Base-by-base conservation (phyloP, 306 rosid species). In the Glycine tomentella region DNA sequence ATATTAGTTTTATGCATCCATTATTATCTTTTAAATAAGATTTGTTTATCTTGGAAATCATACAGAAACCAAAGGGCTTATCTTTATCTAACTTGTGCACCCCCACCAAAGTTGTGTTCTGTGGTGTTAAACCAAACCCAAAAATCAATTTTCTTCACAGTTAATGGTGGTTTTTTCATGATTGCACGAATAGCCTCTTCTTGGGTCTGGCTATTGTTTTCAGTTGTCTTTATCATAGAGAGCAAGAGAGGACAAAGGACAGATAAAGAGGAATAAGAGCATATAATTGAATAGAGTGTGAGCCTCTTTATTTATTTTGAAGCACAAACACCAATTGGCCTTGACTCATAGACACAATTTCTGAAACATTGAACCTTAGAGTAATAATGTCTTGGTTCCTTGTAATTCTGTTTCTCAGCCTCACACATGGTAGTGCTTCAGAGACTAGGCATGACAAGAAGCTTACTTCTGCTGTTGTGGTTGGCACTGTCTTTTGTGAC, bases 401-500 rank as follows among this genome's bases (percentile, higher is more conserved):
- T 49, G 25, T 80, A 16, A 55, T 90, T 48, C 34, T 90, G 50
- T 76, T 83, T 81, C 88, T 89, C 74, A 79, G 46, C 72, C 82
- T 95, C 14, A 83, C 82, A 17, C 71, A 79, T 62, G 31, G 45
- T 69, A 65, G 70, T 78, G 63, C 83, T 25, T 89, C 92, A 25
- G 86, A 88, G 57, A 87, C 88, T 65, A 85, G 53, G 40, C 90
- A 65, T 69, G 86, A 62, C 66, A 80, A 59, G 77, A 78, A 63
- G 42, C 88, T 65, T 78, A 85, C 84, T 42, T 81, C 97, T 76
- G 89, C 92, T 13, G 64, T 80, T 78, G 90, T 90, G 71, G 89
- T 91, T 67, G 99, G 99, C 79, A 82, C 85, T 77, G 94, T 95
- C 82, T 88, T 80, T 74, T 95, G 99, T 66, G 98, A 95, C 84